These are phyloP conservation scores for Ceratobasidium sp. DNA, from an alignment of 1,284 basidiomycete genomes.

Conservation along the genomic window DNA sequence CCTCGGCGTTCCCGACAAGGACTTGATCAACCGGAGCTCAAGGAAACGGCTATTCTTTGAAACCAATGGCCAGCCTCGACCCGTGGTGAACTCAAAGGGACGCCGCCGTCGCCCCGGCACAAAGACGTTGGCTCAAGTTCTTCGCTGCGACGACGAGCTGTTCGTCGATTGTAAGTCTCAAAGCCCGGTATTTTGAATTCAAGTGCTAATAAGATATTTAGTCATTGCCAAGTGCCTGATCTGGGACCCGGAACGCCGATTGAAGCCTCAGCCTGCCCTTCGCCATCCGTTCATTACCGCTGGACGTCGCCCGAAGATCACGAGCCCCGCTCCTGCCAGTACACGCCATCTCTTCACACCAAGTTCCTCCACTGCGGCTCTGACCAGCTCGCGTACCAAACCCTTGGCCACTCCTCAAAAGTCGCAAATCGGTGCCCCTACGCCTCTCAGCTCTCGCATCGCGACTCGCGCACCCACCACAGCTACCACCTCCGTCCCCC, in stretches of 20 bases:
- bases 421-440: conserved; percentile 84
- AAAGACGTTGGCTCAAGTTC: conserved; percentile 87
- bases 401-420: conserved; percentile 83
- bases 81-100: conserved; percentile 97
- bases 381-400: conserved; percentile 55
- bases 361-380: conserved; percentile 55
- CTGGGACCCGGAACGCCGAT: conserved; percentile 96
- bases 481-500: conserved; percentile 47
- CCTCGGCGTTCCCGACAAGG: conserved; percentile 93
- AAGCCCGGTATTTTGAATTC: no score
- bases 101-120: conserved; percentile 89
- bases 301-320: conserved; percentile 59
- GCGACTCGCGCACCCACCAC: conserved; percentile 66
- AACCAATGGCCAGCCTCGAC: conserved; percentile 88
- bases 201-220: not conserved
- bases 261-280: conserved; percentile 93
- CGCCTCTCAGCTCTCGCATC: conserved; percentile 76
- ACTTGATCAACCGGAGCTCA: conserved; percentile 93
- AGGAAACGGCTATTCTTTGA: conserved; percentile 97
- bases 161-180: conserved; percentile 74
- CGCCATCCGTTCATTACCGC: conserved; percentile 89
- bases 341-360: conserved; percentile 67
- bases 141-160: conserved; percentile 88
- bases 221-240: conserved; percentile 95
- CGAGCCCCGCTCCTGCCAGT: conserved; percentile 59